These are phyloP conservation scores for Carex scoparia DNA, from an alignment of 176 grass and related monocot species.

Conservation along the genomic window DNA sequence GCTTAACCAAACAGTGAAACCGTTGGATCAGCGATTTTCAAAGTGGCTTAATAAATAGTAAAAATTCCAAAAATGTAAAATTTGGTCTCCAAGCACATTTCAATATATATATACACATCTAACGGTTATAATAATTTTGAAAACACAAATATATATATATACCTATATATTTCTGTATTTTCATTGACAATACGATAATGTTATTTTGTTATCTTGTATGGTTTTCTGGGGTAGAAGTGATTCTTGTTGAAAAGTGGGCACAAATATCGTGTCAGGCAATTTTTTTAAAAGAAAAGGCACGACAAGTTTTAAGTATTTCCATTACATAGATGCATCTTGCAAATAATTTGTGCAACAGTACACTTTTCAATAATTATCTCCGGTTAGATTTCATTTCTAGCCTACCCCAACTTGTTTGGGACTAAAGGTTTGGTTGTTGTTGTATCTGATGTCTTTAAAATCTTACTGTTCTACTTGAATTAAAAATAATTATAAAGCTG, in stretches of 20 bases:
- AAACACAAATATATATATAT: not conserved
- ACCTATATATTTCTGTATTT: constrained; percentile 11
- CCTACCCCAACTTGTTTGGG: too few species aligned
- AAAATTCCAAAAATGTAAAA: too few species aligned
- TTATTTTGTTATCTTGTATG: not conserved
- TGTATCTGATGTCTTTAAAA: not conserved
- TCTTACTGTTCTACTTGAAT: not conserved
- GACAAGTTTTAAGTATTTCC: not conserved
- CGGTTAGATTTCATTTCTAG: not conserved
- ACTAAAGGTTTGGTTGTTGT: too few species aligned
- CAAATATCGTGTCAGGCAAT: not conserved
- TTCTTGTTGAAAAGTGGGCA: not conserved
- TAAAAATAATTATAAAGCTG: not conserved
- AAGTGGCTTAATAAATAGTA: too few species aligned
- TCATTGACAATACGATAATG: not conserved
- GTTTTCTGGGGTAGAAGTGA: not conserved
- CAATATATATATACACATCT: too few species aligned
- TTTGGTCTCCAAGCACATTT: too few species aligned
- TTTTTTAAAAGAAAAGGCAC: not conserved
- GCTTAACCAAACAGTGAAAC: too few species aligned
- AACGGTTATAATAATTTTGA: too few species aligned
- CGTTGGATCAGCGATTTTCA: too few species aligned
- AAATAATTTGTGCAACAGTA: constrained; percentile 2
- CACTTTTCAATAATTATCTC: not conserved
- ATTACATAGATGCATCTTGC: not conserved